These are phyloP conservation scores for Sugiyamaella paludigena DNA, from an alignment of 1,139 yeast genomes.

Conservation along the genomic window DNA sequence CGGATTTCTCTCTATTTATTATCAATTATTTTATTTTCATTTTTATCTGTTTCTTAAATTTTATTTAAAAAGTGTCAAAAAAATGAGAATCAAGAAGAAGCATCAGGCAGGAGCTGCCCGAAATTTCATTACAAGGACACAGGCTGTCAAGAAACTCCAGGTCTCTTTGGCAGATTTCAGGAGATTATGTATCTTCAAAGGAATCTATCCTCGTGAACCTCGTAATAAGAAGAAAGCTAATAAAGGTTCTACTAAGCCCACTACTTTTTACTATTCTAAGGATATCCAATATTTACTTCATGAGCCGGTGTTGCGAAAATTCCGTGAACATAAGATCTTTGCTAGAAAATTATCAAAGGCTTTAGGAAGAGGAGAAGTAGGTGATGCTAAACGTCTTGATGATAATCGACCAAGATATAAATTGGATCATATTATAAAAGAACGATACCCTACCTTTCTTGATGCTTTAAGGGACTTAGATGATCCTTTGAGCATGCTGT, in stretches of 20 bases:
- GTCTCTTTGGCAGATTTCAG: constrained; percentile 97
- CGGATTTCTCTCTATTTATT: constrained; percentile 9
- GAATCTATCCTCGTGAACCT: constrained; percentile 89
- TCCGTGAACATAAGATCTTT: constrained; percentile 94
- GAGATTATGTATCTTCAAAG: constrained; percentile 94
- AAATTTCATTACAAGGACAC: constrained; percentile 90
- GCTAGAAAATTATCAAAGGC: constrained; percentile 88
- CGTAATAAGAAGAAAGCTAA: constrained; percentile 95
- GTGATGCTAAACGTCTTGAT: constrained; percentile 84
- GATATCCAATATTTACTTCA: constrained; percentile 94
- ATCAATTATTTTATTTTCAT: neutral
- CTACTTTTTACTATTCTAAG: constrained; percentile 88
- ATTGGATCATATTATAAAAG: constrained; percentile 86
- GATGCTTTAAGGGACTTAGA: constrained; percentile 93
- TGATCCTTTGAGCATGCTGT: constrained; percentile 93
- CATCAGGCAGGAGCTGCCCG: constrained; percentile 87
- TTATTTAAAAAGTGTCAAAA: neutral
- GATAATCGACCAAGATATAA: constrained; percentile 78
- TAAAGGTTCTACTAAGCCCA: constrained; percentile 94
- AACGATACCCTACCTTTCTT: constrained; percentile 89
- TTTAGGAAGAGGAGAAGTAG: constrained; percentile 86
- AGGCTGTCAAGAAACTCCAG: constrained; percentile 89
- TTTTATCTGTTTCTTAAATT: neutral
- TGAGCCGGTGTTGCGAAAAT: constrained; percentile 89
- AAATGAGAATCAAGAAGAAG: constrained; percentile 54